These are phyloP conservation scores for Aspergillus diversus DNA, from an alignment of 495 filamentous ascomycete genomes.

Conservation along the genomic window DNA sequence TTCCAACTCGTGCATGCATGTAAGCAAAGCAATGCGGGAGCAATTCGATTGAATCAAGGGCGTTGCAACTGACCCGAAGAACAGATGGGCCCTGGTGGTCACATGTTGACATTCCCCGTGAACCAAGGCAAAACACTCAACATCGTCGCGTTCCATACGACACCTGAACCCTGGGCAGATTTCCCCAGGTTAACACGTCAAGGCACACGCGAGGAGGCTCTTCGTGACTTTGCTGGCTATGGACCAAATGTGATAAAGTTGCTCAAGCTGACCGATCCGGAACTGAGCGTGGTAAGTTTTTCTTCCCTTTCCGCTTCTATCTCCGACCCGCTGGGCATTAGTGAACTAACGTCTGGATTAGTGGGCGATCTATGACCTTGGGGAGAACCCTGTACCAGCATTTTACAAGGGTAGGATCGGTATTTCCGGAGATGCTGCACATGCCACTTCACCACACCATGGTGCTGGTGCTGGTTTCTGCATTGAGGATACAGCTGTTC, in stretches of 20 bases:
- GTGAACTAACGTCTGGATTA: slow-evolving; percentile 37
- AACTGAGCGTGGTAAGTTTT: slow-evolving; percentile 30
- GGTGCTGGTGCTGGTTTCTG: slow-evolving; percentile 61
- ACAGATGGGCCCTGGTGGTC: slow-evolving; percentile 48
- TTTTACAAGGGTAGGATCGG: slow-evolving; percentile 46
- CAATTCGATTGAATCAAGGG: neutral
- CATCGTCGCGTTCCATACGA: slow-evolving; percentile 41
- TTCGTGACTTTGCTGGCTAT: slow-evolving; percentile 42
- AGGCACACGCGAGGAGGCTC: slow-evolving; percentile 37
- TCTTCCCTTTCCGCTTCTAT: neutral
- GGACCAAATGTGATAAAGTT: slow-evolving; percentile 33
- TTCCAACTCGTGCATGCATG: slow-evolving; percentile 45
- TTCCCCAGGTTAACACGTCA: slow-evolving; percentile 31
- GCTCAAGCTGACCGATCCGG: slow-evolving; percentile 27
- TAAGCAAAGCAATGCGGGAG: slow-evolving; percentile 13
- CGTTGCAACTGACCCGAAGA: neutral
- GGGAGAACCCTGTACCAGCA: slow-evolving; percentile 42
- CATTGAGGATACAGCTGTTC: slow-evolving; percentile 56
- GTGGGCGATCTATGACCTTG: slow-evolving; percentile 62
- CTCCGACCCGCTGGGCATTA: slow-evolving; percentile 22
- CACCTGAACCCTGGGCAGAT: slow-evolving; percentile 40
- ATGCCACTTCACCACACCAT: slow-evolving; percentile 51
- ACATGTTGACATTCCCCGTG: slow-evolving; percentile 54
- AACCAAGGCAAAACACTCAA: slow-evolving; percentile 48
- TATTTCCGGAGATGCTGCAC: slow-evolving; percentile 56